phyloP scores from a whole-genome alignment of 768 basidiomycete species.

The Termitomyces sp. region DNA sequence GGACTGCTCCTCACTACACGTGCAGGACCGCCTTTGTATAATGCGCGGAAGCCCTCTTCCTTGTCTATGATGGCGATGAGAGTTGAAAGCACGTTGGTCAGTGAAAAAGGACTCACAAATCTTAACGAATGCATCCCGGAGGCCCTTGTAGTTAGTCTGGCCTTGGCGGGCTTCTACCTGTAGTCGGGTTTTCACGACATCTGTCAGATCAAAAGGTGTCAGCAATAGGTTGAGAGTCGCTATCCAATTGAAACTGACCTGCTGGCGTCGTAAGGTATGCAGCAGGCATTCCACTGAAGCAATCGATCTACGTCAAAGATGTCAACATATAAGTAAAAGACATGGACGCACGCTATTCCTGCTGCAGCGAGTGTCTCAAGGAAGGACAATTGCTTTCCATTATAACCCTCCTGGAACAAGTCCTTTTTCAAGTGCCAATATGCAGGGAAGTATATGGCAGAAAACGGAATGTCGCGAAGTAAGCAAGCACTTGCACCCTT shows the following conservation, averaged over 20 bases:
- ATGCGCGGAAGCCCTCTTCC: slow-evolving; percentile 84
- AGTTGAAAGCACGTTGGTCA: background rate
- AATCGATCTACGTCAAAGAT: slow-evolving; percentile 23
- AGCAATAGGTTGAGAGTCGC: slow-evolving; percentile 5
- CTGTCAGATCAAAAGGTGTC: slow-evolving; percentile 31
- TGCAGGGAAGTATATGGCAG: slow-evolving; percentile 86
- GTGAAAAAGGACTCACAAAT: slow-evolving; percentile 56
- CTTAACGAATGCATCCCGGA: slow-evolving; percentile 83
- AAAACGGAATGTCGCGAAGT: slow-evolving; percentile 95
- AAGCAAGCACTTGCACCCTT: slow-evolving; percentile 91
- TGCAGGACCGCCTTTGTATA: slow-evolving; percentile 91
- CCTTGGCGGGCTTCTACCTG: slow-evolving; percentile 92
- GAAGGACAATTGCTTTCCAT: slow-evolving; percentile 90
- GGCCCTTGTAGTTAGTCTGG: slow-evolving; percentile 86
- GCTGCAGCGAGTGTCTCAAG: slow-evolving; percentile 83
- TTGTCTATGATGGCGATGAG: slow-evolving; percentile 44
- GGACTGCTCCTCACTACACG: slow-evolving; percentile 85
- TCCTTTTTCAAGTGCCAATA: slow-evolving; percentile 92
- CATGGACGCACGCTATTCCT: slow-evolving; percentile 64
- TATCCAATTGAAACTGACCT: slow-evolving; percentile 40
- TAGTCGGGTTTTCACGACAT: slow-evolving; percentile 96
- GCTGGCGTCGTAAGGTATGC: slow-evolving; percentile 91
- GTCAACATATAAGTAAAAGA: slow-evolving; percentile 13
- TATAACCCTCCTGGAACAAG: slow-evolving; percentile 91
- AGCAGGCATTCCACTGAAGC: slow-evolving; percentile 90